Evolutionary conservation across 1,284 basidiomycete species (phyloP), one percentile per base, ranked within the genome.

Genomic region (Marasmius oreades): DNA sequence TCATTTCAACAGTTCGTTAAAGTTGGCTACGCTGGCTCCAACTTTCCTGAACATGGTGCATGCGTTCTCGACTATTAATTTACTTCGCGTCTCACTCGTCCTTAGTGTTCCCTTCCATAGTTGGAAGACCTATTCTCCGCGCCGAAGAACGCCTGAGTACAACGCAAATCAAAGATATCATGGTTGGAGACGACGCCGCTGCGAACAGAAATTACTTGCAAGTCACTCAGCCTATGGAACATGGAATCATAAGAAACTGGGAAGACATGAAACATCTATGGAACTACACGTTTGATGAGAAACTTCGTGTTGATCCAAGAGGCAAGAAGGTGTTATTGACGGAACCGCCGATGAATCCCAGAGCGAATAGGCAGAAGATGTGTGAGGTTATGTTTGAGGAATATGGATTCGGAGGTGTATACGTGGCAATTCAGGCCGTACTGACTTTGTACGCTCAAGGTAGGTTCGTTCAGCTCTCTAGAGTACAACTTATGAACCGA

Each of bases 301-400:
- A 99, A 76, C 84, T 99, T 58, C 82, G 85, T 64, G 81, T 98
- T 63, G 90, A 98, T 69, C 88, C 95, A 23, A 78, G 79, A 47
- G 97, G 94, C 1, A 81, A 86, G 63, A 99, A 98, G 76, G 84
- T 99, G 47, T 75, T 99, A 57, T 81, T 99, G 64, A 99, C 97
- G 0, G 97, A 99, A 72, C 97, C 97, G n/a, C 97, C 96, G 43
- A 98, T 99, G 96, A 99, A 99, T 75, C 97, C 97, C 3, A 93
- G 90, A 69, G 86, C 76, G 62, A 99, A 99, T 73, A 77, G 97
- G 65, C 88, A 95, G 73, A 81, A 85, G 69, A 98, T 99, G 95
- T 90, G 87, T 59, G 89, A 99, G 73, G 93, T 98, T 69, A 99
- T 99, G 96, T 98, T 99, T 70, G 97, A 99, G 76, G 92, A 97